phyloP scores from a whole-genome alignment of 805 yeast genomes.

The Starmerella apis region DNA sequence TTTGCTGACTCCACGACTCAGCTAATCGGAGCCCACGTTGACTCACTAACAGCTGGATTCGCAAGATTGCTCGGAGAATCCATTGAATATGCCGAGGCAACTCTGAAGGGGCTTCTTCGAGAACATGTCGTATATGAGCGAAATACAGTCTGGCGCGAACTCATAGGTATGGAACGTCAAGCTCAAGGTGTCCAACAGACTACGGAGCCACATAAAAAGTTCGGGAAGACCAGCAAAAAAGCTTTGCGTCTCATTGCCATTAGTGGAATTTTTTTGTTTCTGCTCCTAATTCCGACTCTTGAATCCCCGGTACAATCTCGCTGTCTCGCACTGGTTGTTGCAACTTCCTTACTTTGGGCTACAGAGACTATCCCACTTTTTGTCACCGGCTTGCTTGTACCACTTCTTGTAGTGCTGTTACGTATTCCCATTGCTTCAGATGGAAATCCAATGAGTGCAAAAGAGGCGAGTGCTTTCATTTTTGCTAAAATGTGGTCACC shows the following conservation, averaged over 20 bases:
- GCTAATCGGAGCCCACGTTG: conserved; percentile 44
- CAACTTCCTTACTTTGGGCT: conserved; percentile 87
- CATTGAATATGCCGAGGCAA: conserved; percentile 40
- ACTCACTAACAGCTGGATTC: conserved; percentile 44
- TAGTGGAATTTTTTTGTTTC: conserved; percentile 38
- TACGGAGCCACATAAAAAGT: conserved; percentile 23
- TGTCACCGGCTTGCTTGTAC: conserved; percentile 76
- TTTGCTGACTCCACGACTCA: conserved; percentile 44
- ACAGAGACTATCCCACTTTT: conserved; percentile 88
- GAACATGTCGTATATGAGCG: conserved; percentile 97
- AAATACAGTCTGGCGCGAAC: conserved; percentile 94
- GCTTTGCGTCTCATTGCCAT: conserved; percentile 37
- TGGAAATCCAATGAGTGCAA: conserved; percentile 42
- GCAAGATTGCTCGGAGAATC: conserved; percentile 42
- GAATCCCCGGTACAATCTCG: conserved; percentile 54
- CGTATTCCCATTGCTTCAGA: conserved; percentile 39
- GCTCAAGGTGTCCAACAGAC: conserved; percentile 14
- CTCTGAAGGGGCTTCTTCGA: conserved; percentile 48
- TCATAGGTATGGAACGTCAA: conserved; percentile 81
- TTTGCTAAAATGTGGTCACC: conserved; percentile 91
- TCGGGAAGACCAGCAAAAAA: neutral
- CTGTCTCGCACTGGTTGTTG: conserved; percentile 72
- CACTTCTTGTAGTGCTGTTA: conserved; percentile 64
- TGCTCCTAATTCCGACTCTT: conserved; percentile 36
- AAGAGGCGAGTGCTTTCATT: conserved; percentile 66